These are phyloP conservation scores for Trichoderma asperelloides DNA, from an alignment of 495 filamentous ascomycete genomes.

Conservation along the genomic window DNA sequence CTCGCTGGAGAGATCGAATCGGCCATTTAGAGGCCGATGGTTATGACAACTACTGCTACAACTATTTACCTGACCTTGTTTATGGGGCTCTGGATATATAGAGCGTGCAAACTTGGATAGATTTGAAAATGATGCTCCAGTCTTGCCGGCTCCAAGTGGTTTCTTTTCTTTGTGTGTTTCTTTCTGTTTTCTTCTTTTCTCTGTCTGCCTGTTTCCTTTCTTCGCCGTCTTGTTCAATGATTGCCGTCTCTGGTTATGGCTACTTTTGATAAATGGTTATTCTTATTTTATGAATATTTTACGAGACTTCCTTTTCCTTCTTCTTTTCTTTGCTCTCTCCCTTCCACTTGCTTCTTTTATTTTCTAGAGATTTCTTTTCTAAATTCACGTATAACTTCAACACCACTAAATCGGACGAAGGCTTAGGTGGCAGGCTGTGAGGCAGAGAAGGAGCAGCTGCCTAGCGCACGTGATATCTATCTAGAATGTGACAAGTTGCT, in stretches of 20 bases:
- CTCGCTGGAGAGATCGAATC: neutral
- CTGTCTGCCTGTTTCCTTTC: neutral
- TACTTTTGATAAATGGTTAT: neutral
- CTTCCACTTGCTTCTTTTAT: neutral
- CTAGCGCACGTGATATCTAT: too few species aligned
- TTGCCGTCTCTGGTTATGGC: neutral
- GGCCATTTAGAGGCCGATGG: constrained; percentile 1
- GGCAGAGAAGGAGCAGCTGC: too few species aligned
- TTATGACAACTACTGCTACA: constrained; percentile 2
- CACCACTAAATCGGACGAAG: too few species aligned
- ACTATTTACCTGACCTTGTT: neutral
- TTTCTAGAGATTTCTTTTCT: neutral
- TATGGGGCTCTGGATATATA: neutral
- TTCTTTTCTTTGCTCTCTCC: neutral
- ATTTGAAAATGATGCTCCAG: neutral
- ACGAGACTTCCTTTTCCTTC: neutral
- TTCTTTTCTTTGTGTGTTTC: neutral
- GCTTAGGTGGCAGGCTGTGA: too few species aligned
- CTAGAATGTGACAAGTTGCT: too few species aligned
- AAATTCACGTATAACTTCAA: too few species aligned
- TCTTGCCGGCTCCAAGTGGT: neutral
- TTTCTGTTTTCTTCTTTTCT: neutral
- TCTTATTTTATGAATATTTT: neutral
- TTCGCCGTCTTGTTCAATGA: neutral
- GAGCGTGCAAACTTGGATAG: constrained; percentile 3